Conservation (phyloP, 495 filamentous ascomycete genomes). For the Penicillium angulare region DNA sequence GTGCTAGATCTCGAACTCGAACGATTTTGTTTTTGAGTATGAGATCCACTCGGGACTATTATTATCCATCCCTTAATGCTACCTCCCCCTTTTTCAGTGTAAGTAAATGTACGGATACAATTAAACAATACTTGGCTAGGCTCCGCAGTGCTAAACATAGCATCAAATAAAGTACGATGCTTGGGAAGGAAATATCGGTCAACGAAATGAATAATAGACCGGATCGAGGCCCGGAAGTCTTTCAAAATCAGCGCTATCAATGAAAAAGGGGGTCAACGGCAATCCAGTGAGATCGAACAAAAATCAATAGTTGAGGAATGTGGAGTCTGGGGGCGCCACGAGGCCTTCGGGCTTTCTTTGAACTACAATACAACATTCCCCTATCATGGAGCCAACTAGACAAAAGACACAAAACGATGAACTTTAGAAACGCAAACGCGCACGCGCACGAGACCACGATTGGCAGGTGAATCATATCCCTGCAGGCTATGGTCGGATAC, state of each 20-base stretch:
- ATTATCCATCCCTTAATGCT: not conserved
- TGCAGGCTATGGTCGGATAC: not conserved
- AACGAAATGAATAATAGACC: not conserved
- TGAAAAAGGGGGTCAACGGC: not conserved
- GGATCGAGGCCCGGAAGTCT: not conserved
- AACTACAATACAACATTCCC: conserved; percentile 13
- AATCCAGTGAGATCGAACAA: not conserved
- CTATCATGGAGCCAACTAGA: conserved; percentile 18
- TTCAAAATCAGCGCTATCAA: not conserved
- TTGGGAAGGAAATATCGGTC: not conserved
- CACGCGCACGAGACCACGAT: not conserved
- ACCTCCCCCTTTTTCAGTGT: not conserved
- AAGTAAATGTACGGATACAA: too few species aligned
- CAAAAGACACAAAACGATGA: not conserved
- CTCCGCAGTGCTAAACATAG: conserved; percentile 2
- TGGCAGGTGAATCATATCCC: not conserved
- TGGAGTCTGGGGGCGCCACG: conserved; percentile 25
- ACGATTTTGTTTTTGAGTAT: not conserved
- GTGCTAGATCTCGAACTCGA: not conserved
- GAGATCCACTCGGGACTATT: not conserved
- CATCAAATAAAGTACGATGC: too few species aligned
- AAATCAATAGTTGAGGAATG: conserved; percentile 17
- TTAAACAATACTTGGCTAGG: not conserved
- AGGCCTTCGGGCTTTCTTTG: conserved; percentile 9
- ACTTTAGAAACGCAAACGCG: not conserved